Conservation (phyloP, 192 early-diverging fungal genomes). For the Coemansia sp. region DNA sequence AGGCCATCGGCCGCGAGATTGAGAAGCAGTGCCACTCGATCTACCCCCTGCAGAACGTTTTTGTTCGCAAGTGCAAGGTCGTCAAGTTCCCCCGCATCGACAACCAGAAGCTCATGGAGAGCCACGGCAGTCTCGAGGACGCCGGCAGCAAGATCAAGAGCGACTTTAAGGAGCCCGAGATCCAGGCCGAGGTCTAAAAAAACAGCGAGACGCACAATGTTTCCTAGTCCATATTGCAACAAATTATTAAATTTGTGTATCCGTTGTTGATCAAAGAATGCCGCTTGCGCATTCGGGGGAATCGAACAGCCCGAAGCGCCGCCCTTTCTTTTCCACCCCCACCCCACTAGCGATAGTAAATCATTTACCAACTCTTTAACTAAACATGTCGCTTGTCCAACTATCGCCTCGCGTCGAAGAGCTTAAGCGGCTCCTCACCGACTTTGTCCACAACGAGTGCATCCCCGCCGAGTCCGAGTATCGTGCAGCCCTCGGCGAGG, state of each 20-base stretch:
- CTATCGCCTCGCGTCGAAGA: conserved; percentile 45
- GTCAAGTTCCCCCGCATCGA: conserved; percentile 97
- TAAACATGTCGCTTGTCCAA: conserved; percentile 27
- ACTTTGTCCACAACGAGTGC: conserved; percentile 77
- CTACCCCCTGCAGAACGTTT: conserved; percentile 97
- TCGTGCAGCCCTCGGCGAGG: conserved; percentile 66
- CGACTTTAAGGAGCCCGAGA: conserved; percentile 86
- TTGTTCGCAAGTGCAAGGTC: conserved; percentile 98
- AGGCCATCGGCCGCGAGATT: conserved; percentile 96
- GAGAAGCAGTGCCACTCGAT: conserved; percentile 96
- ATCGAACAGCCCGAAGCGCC: too few relatives aligned
- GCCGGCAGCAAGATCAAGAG: conserved; percentile 79
- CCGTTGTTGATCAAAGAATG: too few relatives aligned
- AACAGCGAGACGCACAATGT: too few relatives aligned
- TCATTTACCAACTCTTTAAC: too few relatives aligned
- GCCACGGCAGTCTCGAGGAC: conserved; percentile 83
- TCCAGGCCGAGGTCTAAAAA: conserved; percentile 67
- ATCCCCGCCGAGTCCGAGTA: conserved; percentile 86
- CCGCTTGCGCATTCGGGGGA: too few relatives aligned
- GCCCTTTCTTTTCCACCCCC: not conserved
- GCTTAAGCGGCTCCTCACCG: conserved; percentile 30
- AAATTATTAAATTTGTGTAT: not conserved
- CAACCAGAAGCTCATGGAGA: conserved; percentile 92
- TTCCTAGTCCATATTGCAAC: not conserved
- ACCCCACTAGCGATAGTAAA: not conserved